Percentiles rank a stretch among this genome's conserved stretches.
Conservation (phyloP, 208 protist genomes). For the Herpetomonas tarakana region DNA sequence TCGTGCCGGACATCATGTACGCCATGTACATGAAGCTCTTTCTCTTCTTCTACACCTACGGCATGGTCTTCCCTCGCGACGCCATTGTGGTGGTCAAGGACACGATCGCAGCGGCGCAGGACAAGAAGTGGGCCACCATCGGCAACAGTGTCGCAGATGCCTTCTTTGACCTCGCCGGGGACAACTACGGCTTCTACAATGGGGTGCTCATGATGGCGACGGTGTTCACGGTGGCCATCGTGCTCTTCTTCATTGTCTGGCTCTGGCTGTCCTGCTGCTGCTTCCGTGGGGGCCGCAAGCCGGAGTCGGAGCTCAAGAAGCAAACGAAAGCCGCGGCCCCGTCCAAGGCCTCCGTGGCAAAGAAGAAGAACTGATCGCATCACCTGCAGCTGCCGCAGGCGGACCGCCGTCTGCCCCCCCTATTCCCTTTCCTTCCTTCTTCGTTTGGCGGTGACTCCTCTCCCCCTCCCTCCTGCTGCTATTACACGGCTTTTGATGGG, state of each 20-base stretch:
- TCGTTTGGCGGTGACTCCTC: too few species aligned
- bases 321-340: too few species aligned
- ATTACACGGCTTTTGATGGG: too few species aligned
- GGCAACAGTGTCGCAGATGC: slow-evolving; percentile 12
- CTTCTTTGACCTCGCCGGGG: slow-evolving; percentile 25
- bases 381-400: too few species aligned
- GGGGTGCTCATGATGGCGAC: slow-evolving; percentile 33
- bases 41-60: slow-evolving; percentile 58
- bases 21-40: slow-evolving; percentile 66
- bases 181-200: slow-evolving; percentile 49
- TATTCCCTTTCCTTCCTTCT: too few species aligned
- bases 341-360: too few species aligned
- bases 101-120: slow-evolving; percentile 14
- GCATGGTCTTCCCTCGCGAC: slow-evolving; percentile 25
- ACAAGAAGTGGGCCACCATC: slow-evolving; percentile 28
- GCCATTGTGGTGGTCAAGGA: slow-evolving; percentile 19
- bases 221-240: slow-evolving; percentile 14
- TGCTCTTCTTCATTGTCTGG: slow-evolving; percentile 7
- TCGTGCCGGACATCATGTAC: slow-evolving; percentile 45
- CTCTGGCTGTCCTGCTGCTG: slow-evolving; percentile 11
- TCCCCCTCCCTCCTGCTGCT: too few species aligned
- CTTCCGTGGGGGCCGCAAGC: slow-evolving; percentile 14
- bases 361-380: too few species aligned
- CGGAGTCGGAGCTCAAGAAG: slow-evolving; percentile 11
- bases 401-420: too few species aligned